phyloP scores from a whole-genome alignment of 495 filamentous ascomycete genomes.

The Tuber magnatum region DNA sequence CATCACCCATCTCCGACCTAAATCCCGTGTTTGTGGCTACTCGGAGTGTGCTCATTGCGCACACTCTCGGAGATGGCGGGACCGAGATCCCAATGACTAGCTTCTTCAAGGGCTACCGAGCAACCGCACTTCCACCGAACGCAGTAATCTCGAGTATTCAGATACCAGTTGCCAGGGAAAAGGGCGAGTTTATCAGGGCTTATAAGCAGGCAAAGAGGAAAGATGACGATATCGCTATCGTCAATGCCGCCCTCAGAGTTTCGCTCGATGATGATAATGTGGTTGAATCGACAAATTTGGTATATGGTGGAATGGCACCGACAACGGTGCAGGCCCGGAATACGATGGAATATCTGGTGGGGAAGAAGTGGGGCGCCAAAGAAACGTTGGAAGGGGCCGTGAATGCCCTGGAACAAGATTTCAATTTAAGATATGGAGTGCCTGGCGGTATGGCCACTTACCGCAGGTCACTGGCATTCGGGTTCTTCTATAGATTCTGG shows the following conservation, averaged over 20 bases:
- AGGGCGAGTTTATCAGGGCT: slow-evolving; percentile 57
- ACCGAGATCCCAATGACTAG: slow-evolving; percentile 80
- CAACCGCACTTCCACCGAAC: slow-evolving; percentile 71
- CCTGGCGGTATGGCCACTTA: slow-evolving; percentile 77
- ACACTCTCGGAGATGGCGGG: slow-evolving; percentile 56
- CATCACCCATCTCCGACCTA: slow-evolving; percentile 90
- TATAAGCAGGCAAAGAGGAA: slow-evolving; percentile 76
- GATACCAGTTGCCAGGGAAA: slow-evolving; percentile 65
- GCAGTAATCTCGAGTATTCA: slow-evolving; percentile 78
- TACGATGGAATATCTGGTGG: slow-evolving; percentile 53
- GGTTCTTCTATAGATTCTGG: slow-evolving; percentile 66
- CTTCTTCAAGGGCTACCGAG: slow-evolving; percentile 88
- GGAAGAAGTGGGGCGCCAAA: slow-evolving; percentile 59
- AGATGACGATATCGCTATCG: slow-evolving; percentile 77
- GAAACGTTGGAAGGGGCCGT: slow-evolving; percentile 62
- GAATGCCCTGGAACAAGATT: slow-evolving; percentile 62
- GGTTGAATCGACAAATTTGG: slow-evolving; percentile 56
- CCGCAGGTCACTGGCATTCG: slow-evolving; percentile 63
- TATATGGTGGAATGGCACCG: slow-evolving; percentile 70
- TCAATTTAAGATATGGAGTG: slow-evolving; percentile 64
- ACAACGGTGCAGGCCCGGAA: slow-evolving; percentile 64
- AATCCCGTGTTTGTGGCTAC: slow-evolving; percentile 91
- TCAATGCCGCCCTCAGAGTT: slow-evolving; percentile 62
- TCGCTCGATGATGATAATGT: slow-evolving; percentile 50
- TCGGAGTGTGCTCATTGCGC: slow-evolving; percentile 71